Base-by-base conservation (phyloP, 768 basidiomycete genomes). In the Tephrocybe sp. region DNA sequence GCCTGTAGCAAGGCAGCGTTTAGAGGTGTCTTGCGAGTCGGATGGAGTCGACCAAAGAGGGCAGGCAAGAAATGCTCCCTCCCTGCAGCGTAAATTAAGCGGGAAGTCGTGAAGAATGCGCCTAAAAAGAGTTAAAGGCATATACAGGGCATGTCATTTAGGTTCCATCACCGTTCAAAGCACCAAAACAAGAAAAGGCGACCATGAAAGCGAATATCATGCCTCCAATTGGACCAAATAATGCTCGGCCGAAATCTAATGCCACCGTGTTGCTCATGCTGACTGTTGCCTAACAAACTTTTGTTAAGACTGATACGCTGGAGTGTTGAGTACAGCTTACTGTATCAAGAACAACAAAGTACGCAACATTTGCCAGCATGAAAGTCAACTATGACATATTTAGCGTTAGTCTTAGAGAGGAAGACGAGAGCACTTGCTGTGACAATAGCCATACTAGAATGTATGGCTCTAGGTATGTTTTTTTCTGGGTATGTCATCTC, bases 111-210 rank as follows among this genome's bases (percentile, higher is more conserved):
- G 61, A 84, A 87, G 50, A 84, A 83, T 1, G 81, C 76, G 8
- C 83, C 85, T 88, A 53, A 42, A 47, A 53, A 19, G 33, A 43
- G 43, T 54, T 50, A 52, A 45, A 27, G 38, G 37, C 13, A 29
- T 6, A 10, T 15, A 25, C 11, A 21, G 12, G 34, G 37, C 7
- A 38, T 33, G 15, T 24, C 7, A 15, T 12, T 19, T 21, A 6
- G 13, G 18, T n/a, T 22, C 36, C 37, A 62, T 36, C 58, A 82
- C 93, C 89, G 63, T 97, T 95, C 45, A 99, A 68, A 1, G 97
- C 93, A 15, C 95, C 95, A 56, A 99, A 92, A 64, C 93, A 97
- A 2, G 94, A 97, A 50, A 97, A 77, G 1, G 93, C 91, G 12
- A 99, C 95, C 78, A 93, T 83, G 43, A 85, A 75, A 1, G 95